Evolutionary conservation across 805 yeast species (phyloP).

Genomic region (Maudiozyma bulderi): DNA sequence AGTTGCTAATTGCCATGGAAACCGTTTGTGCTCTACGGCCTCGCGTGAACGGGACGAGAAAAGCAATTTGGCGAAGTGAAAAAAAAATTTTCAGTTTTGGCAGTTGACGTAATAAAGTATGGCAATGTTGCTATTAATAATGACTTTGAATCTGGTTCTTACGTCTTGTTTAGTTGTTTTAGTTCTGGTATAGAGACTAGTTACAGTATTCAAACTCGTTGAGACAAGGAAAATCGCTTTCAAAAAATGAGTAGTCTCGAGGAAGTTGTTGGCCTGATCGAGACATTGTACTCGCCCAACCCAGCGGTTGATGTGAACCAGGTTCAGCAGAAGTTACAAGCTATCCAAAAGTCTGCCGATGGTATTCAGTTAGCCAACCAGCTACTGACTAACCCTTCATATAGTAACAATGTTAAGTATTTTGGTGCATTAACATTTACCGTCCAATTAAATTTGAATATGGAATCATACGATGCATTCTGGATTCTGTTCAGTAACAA

Average conservation of each 20-base stretch:
- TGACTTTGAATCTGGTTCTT: no score
- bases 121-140: no score
- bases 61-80: no score
- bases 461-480: conserved; percentile 9
- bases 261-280: conserved; percentile 18
- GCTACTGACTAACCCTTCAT: conserved; percentile 11
- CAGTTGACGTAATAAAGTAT: no score
- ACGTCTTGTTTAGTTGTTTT: no score
- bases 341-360: conserved; percentile 22
- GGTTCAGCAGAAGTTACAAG: conserved; percentile 24
- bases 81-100: no score
- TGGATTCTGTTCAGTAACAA: conserved; percentile 22
- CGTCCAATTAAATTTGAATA: conserved; percentile 22
- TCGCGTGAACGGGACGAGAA: no score
- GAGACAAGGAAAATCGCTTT: no score
- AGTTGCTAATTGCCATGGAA: no score
- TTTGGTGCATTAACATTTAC: conserved; percentile 30
- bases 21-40: no score
- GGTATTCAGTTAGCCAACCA: conserved; percentile 24
- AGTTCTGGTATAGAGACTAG: no score
- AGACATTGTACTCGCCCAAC: conserved; percentile 22
- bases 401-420: conserved; percentile 24
- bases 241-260: conserved; percentile 7
- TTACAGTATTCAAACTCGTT: no score
- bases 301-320: conserved; percentile 22